Evolutionary conservation across 2,329 filamentous ascomycete genomes (phyloP), one percentile per base, ranked within the genome.

Genomic region (Alternaria dauci): DNA sequence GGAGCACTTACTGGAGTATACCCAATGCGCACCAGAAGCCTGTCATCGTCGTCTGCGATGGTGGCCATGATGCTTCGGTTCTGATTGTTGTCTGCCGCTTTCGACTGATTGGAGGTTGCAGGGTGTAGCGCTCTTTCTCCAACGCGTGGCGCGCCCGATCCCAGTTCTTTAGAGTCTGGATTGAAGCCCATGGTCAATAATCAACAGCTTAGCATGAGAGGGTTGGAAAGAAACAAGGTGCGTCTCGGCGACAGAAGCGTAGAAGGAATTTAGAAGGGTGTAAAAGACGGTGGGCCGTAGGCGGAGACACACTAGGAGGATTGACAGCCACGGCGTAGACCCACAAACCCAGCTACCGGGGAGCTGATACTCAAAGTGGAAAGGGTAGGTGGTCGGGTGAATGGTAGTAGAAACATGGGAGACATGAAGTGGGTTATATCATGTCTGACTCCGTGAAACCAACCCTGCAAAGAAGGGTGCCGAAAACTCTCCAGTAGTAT

Each of bases 41-140:
- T 82, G 72, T 88, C 87, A 61, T 89, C 87, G 52, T 88, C 85
- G 68, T 89, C 81, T 38, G 81, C 76, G 59, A 86, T 84, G n/a
- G 79, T 82, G 53, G 82, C 81, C 83, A 84, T 83, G 34, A 66
- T 70, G 30, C 48, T 61, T 54, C 44, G 64, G 43, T 55, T 52
- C 25, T 61, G 64, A 25, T 59, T 60, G 36, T 63, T 58, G 23
- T 55, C 61, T 12, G 65, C 67, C 30, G 71, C 57, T 65, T 76
- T 77, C 14, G 72, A 72, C 25, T 56, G 61, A 30, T 62, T 66
- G 2, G 74, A 71, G 18, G 46, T 36, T 39, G 66, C 65, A 42
- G 66, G 63, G 32, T 70, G 65, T 46, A 68, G 53, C 58, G 69
- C 25, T 25, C 62, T 65, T 41, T 52, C 59, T 36, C 58, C 32